Percentiles rank a stretch among this genome's conserved stretches.
Evolutionary conservation across 805 yeast species (phyloP).

Genomic region (Metschnikowia anglica): DNA sequence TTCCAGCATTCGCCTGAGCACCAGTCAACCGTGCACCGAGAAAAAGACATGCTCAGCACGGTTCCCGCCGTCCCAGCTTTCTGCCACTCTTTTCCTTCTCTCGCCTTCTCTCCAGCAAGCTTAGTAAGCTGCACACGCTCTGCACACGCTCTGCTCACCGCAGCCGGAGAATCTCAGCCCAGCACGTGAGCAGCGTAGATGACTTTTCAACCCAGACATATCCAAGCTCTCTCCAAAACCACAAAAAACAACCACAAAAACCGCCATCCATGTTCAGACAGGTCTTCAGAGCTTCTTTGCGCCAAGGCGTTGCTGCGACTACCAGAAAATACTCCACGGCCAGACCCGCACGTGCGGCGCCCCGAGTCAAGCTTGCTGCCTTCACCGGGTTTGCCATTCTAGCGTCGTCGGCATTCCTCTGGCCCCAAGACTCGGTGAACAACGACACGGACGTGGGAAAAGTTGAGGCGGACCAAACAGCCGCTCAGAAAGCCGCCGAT

Average conservation of each 20-base stretch:
- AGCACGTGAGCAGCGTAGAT: background rate
- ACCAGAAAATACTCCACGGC: conserved; percentile 15
- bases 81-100: background rate
- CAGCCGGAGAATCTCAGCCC: background rate
- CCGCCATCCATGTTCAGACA: conserved; percentile 22
- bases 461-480: conserved; percentile 12
- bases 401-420: conserved; percentile 11
- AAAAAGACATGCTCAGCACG: no score
- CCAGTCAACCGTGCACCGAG: no score
- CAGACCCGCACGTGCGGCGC: conserved; percentile 6
- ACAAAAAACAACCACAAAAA: background rate
- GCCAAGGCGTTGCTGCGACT: conserved; percentile 9
- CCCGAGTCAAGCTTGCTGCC: conserved; percentile 5
- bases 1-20: no score
- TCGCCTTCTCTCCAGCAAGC: background rate
- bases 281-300: conserved; percentile 15
- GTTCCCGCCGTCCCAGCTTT: background rate
- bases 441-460: conserved; percentile 18
- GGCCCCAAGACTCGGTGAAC: conserved; percentile 11
- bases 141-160: background rate
- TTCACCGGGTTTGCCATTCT: conserved; percentile 12
- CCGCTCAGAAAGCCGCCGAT: conserved; percentile 1
- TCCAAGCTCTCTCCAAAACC: background rate
- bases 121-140: conserved; percentile 2
- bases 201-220: background rate